phyloP scores from a whole-genome alignment of 805 yeast genomes.

The Candida loeiensis region DNA sequence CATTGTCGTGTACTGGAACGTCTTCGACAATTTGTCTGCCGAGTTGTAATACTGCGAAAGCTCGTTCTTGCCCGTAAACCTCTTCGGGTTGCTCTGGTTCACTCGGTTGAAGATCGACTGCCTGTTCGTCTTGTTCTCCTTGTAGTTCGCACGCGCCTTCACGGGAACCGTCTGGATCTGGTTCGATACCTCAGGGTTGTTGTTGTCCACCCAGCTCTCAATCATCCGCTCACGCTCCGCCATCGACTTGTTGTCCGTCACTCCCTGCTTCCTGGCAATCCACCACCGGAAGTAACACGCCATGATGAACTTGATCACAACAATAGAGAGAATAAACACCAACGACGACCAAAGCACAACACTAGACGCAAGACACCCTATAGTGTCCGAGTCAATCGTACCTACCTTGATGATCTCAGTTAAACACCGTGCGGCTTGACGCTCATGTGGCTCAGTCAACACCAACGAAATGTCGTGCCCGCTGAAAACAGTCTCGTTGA shows the following conservation, averaged over 20 bases:
- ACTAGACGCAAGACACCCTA: conserved; percentile 91
- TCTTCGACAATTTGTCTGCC: conserved; percentile 31
- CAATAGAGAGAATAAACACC: conserved; percentile 80
- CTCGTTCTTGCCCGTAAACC: conserved; percentile 33
- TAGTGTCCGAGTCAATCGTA: conserved; percentile 77
- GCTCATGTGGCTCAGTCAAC: conserved; percentile 60
- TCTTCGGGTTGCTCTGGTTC: conserved; percentile 23
- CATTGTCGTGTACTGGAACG: conserved; percentile 58
- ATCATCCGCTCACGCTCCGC: conserved; percentile 60
- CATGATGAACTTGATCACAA: conserved; percentile 68
- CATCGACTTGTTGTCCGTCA: conserved; percentile 60
- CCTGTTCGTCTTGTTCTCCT: conserved; percentile 32
- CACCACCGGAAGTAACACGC: conserved; percentile 91
- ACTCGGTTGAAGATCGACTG: conserved; percentile 40
- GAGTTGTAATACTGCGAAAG: conserved; percentile 34
- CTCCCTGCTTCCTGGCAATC: conserved; percentile 71
- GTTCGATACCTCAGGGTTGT: conserved; percentile 35
- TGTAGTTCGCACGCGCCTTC: conserved; percentile 49
- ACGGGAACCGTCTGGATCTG: conserved; percentile 51
- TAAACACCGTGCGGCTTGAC: conserved; percentile 75
- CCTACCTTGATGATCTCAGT: conserved; percentile 88
- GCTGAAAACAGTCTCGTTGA: conserved; percentile 47
- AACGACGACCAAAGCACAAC: conserved; percentile 79
- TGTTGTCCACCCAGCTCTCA: conserved; percentile 82
- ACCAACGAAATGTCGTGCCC: conserved; percentile 84